Evolutionary conservation across 2,329 filamentous ascomycete genomes (phyloP), one percentile per base, ranked within the genome.

Genomic region (Colletotrichum zoysiae): DNA sequence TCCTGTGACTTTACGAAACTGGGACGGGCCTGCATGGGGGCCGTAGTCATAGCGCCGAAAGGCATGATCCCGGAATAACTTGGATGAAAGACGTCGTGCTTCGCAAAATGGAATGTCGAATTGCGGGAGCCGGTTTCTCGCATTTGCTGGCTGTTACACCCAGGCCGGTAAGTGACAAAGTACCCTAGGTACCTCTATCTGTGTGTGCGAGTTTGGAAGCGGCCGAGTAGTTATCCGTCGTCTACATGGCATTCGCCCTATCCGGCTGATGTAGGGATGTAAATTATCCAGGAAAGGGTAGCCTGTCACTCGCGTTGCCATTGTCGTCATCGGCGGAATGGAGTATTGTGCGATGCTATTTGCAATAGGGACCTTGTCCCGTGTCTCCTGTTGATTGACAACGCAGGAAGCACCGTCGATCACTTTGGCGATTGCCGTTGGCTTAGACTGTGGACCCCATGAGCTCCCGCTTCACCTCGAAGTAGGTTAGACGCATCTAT

Each of bases 41-140:
- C 20, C 23, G 55, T 20, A 64, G 59, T 70, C 60, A 72, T 65
- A 65, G 70, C 65, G 65, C 48, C 40, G 70, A 65, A 53, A 60
- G 55, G 65, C 59, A 72, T 70, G 59, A 70, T 63, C 62, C 46
- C 48, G 65, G 30, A 18, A 16, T 26, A 23, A 42, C 55, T 23
- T 58, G 35, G 23, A 58, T 40, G 56, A 58, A 23, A 53, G 60
- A 42, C 35, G 23, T 38, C 14, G 55, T n/a, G 3, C 30, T 30
- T 3, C 30, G 30, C 4, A 38, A 23, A 23, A 58, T 42, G 14
- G n/a, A 8, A 42, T 23, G 2, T 40, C 23, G n/a, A 23, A n/a
- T 26, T 9, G 38, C n/a, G 12, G n/a, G 30, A 55, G n/a, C 16
- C 33, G 35, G n/a, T 18, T 20, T 26, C 20, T 46, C 44, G n/a